Percentiles rank a stretch among this genome's conserved stretches.
Conservation (phyloP, 306 rosid species). For the Urtica urens region DNA sequence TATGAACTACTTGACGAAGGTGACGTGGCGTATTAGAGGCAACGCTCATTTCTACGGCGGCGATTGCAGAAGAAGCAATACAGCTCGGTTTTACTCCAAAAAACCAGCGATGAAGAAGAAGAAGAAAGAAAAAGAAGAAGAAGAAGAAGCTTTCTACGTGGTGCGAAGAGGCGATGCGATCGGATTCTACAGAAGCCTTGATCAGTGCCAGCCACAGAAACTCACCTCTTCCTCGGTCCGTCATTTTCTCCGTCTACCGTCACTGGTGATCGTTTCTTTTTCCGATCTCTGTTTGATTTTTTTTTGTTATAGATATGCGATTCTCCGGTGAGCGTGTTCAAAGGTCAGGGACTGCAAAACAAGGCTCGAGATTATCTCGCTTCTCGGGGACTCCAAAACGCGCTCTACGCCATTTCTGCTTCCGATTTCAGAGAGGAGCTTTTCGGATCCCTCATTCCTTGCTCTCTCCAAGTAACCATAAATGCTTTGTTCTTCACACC, state of each 20-base stretch:
- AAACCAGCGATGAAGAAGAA: constrained; percentile 23
- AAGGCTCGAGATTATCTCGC: constrained; percentile 59
- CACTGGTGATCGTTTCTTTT: too few species aligned
- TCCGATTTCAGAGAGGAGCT: constrained; percentile 59
- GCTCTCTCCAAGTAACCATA: constrained; percentile 55
- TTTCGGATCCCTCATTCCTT: constrained; percentile 54
- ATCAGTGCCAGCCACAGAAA: constrained; percentile 76
- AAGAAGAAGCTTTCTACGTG: constrained; percentile 55
- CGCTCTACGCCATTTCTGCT: constrained; percentile 66
- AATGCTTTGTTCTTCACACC: too few species aligned
- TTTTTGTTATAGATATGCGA: constrained; percentile 47
- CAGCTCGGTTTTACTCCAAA: constrained; percentile 44
- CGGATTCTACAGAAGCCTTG: constrained; percentile 54
- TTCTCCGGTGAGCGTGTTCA: constrained; percentile 84
- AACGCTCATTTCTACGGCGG: too few species aligned
- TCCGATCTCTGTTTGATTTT: constrained; percentile 13
- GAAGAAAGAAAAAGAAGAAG: constrained; percentile 17
- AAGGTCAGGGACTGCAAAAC: constrained; percentile 58
- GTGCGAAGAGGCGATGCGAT: constrained; percentile 82
- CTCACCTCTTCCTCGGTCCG: constrained; percentile 78
- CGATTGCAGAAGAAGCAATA: too few species aligned
- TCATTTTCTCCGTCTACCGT: too few species aligned
- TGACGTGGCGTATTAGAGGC: too few species aligned
- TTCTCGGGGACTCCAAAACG: constrained; percentile 63
- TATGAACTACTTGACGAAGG: too few species aligned